Evolutionary conservation across 2,329 filamentous ascomycete species (phyloP).

Genomic region (Ascochyta viciae-villosae): DNA sequence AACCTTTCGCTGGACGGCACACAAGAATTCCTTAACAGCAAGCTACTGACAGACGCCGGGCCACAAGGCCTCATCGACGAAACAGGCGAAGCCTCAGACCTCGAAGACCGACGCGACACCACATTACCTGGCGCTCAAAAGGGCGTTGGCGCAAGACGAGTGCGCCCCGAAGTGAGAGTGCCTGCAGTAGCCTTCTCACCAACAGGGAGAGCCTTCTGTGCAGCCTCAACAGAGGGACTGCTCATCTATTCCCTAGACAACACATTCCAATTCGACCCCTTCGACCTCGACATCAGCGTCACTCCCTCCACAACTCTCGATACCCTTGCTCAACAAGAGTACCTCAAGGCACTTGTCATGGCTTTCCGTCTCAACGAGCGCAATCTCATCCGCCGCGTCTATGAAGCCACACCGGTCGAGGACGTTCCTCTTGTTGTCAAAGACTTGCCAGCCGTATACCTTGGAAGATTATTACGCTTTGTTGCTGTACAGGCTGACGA

Average conservation of each 20-base stretch:
- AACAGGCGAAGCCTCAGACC: constrained; percentile 85
- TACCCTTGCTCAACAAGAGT: constrained; percentile 80
- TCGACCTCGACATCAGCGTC: constrained; percentile 92
- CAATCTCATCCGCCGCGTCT: constrained; percentile 81
- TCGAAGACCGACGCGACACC: constrained; percentile 81
- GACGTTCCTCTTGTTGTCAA: constrained; percentile 81
- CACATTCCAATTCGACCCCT: constrained; percentile 87
- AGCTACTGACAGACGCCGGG: constrained; percentile 87
- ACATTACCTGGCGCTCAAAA: constrained; percentile 85
- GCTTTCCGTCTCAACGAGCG: constrained; percentile 93
- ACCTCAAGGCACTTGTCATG: constrained; percentile 94
- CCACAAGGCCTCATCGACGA: constrained; percentile 85
- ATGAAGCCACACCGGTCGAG: constrained; percentile 77
- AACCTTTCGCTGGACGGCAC: constrained; percentile 96
- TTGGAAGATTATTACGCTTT: constrained; percentile 83
- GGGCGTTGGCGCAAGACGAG: constrained; percentile 83
- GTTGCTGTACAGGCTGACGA: constrained; percentile 88
- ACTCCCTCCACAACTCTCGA: constrained; percentile 75
- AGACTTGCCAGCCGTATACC: constrained; percentile 82
- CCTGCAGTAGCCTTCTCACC: constrained; percentile 86
- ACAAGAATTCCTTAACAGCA: constrained; percentile 96
- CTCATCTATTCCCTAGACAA: constrained; percentile 92
- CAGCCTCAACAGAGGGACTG: constrained; percentile 91
- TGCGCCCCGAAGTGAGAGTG: constrained; percentile 82
- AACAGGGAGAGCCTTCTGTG: constrained; percentile 88